These are phyloP conservation scores for Eleusine coracana DNA, from an alignment of 176 grass and related monocot genomes.

Conservation along the genomic window DNA sequence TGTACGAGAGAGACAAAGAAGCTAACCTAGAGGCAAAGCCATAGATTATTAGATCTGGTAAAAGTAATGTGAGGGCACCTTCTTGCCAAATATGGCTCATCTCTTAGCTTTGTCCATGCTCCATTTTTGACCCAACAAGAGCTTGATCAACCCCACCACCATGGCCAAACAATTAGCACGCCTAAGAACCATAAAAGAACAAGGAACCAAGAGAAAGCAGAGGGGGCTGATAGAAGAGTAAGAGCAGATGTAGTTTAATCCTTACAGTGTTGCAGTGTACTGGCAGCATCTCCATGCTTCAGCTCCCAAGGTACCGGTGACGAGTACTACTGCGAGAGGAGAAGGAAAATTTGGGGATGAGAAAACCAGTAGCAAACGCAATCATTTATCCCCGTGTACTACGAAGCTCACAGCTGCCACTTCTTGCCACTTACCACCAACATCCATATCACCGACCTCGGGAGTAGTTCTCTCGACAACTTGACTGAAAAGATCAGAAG, in stretches of 20 bases:
- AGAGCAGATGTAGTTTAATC: conserved; percentile 34
- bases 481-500: conserved; percentile 35
- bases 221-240: conserved; percentile 3
- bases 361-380: conserved; percentile 34
- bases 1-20: conserved; percentile 10
- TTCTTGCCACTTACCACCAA: conserved; percentile 20
- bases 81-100: conserved; percentile 50
- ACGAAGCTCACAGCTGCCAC: conserved; percentile 8
- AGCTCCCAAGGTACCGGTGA: conserved; percentile 44
- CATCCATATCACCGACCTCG: conserved; percentile 33
- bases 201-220: conserved; percentile 23
- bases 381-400: conserved; percentile 51
- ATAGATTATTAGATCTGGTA: conserved; percentile 52
- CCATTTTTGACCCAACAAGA: conserved; percentile 54
- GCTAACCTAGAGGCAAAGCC: conserved; percentile 34
- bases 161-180: conserved; percentile 31
- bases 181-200: conserved; percentile 8
- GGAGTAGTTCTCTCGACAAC: conserved; percentile 27
- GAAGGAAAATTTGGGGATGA: conserved; percentile 39
- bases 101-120: conserved; percentile 40
- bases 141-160: conserved; percentile 52
- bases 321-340: conserved; percentile 31
- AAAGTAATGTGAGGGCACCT: conserved; percentile 27
- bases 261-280: conserved; percentile 43
- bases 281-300: conserved; percentile 44